Base-by-base conservation (phyloP, 371 early-diverging fungal species). In the Mortierella sp. region DNA sequence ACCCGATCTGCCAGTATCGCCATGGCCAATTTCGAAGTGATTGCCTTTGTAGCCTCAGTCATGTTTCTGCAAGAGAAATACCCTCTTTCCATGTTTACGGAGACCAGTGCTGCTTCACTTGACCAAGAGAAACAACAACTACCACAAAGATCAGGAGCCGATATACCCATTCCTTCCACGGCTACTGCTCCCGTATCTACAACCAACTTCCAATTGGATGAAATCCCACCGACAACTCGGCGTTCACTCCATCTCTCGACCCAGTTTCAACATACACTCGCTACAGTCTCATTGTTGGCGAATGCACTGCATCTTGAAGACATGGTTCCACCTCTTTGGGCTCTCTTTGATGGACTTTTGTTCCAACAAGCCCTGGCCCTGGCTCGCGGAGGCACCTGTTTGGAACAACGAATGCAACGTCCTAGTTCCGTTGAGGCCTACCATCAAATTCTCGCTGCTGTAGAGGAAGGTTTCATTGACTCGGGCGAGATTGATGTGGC, bases 401-500 rank as follows among this genome's bases (percentile, higher is more conserved):
- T 79, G 6, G 79, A 79, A 23, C 66, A 65, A 7, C 50, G 73
- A 60, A 72, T 79, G 72, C 56, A 53, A 29, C 53, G 53, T 37
- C 60, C 68, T 7, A 72, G 72, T 2, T 72, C 79, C 6, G 57
- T 72, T 14, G 21, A 16, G 5, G 47, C 68, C 30, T 79, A 69
- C 46, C 63, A 72, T 23, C 51, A 47, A 47, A 60, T 69, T 26
- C 56, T 79, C 45, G 70, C 73, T 1, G 79, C 79, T 2, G 63
- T 79, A 0, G 79, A 79, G 43, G 79, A 79, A 25, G 73, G 69
- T 0, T 79, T 79, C 43, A 56, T 79, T 19, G 79, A 79, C 23
- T 58, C 73, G 2, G 79, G 79, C 1, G 79, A 79, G 59, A 79
- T 79, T 72, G 79, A 79, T 52, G 79, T 79, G 0, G 79, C 63